Base-by-base conservation (phyloP, 768 basidiomycete genomes). In the Termitomyces sp. region DNA sequence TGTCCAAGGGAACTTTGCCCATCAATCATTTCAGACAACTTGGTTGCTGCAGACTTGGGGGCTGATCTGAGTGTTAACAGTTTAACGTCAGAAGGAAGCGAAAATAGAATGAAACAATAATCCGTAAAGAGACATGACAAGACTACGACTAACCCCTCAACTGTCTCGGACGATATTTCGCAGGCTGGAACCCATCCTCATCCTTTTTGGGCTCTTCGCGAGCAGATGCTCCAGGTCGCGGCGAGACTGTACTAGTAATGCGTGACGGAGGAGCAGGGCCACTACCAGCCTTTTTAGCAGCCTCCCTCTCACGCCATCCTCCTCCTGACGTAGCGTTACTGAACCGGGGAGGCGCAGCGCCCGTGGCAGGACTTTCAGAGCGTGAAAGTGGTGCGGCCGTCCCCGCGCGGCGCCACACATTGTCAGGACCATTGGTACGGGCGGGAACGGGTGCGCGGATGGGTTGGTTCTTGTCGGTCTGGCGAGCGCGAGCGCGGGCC, bases 171-270 rank as follows among this genome's bases (percentile, higher is more conserved):
- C 63, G 63, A 55, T 58, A 64, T 21, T 66, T 58, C 37, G 86
- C 84, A 25, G 82, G 76, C 70, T 85, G 83, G 78, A 90, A 90
- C 3, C 89, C 88, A 63, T 91, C 89, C 3, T 82, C 76, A 41
- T 88, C 85, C 63, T 75, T 80, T 61, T 72, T 73, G 5, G 66
- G 49, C 50, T 80, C 79, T 52, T 80, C 76, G 61, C 70, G 72
- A 17, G 66, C 73, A 42, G 79, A 74, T 11, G 79, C 72, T 16
- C 68, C 64, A 34, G 73, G 60, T 9, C 74, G 62, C 16, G 73
- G 68, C 27, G 73, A 63, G 21, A 66, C 58, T 5, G 64, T 61
- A n/a, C 60, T 61, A 30, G 59, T 60, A 25, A 59, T 61, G 42
- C 61, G 59, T 10, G 63, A 54, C 6, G 70, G 59, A 14, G 60